A percentile compares a stretch with the other conserved stretches of the same genome.
These are phyloP conservation scores for Kwoniella mangroviensis DNA, from an alignment of 768 basidiomycete species.

Conservation along the genomic window DNA sequence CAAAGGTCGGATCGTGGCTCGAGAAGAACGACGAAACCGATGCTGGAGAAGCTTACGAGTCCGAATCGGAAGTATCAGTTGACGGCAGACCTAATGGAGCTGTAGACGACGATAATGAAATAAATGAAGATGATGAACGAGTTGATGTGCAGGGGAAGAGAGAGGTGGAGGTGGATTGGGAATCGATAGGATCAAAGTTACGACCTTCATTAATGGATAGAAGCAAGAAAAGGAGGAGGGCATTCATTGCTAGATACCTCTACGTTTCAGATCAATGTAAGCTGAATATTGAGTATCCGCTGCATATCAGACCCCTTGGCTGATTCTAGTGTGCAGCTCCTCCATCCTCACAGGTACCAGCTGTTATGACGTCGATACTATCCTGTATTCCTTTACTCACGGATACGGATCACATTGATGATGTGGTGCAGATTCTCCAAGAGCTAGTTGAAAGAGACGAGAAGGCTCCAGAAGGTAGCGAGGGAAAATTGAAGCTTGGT, in stretches of 20 bases:
- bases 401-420: conserved; percentile 39
- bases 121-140: conserved; percentile 17
- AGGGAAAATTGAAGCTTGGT: conserved; percentile 64
- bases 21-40: conserved; percentile 31
- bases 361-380: conserved; percentile 34
- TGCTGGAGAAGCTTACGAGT: conserved; percentile 43
- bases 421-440: conserved; percentile 40
- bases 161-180: conserved; percentile 46
- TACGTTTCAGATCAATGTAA: conserved; percentile 39
- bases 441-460: conserved; percentile 46
- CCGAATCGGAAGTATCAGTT: conserved; percentile 21
- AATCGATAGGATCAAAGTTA: conserved; percentile 29
- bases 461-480: conserved; percentile 51
- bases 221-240: conserved; percentile 42
- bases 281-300: conserved; percentile 13
- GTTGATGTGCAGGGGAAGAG: conserved; percentile 16
- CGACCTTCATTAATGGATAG: conserved; percentile 34
- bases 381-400: conserved; percentile 32
- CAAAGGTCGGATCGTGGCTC: conserved; percentile 54
- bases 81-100: conserved; percentile 12
- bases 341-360: conserved; percentile 36
- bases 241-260: conserved; percentile 40
- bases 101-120: conserved; percentile 31
- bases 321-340: conserved; percentile 36
- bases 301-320: neutral